Evolutionary conservation across 441 rosid genomes (phyloP).

Genomic region (Isatis lusitanica): DNA sequence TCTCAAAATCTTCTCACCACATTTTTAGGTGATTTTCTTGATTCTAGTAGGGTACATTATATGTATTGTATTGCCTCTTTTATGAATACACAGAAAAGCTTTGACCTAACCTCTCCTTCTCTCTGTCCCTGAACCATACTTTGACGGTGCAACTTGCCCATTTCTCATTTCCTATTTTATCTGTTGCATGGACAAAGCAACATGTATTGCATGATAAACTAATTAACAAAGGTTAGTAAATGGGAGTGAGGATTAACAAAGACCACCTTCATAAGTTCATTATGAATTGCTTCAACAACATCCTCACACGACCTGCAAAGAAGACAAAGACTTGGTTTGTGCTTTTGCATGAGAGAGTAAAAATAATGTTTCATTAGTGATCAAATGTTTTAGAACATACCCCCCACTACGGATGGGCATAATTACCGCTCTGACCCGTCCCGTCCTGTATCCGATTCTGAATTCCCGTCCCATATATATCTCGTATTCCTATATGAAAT

Average conservation of each 20-base stretch:
- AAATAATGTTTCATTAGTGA: background rate
- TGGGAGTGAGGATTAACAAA: background rate
- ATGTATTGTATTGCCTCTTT: no score
- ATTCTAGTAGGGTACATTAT: no score
- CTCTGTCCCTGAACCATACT: no score
- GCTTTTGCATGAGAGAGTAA: conserved; percentile 2
- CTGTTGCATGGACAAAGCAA: conserved; percentile 49
- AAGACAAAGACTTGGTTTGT: conserved; percentile 15
- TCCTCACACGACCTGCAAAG: conserved; percentile 86
- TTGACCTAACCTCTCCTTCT: no score
- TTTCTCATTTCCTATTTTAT: conserved; percentile 88
- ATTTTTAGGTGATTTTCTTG: no score
- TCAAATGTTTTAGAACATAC: conserved; percentile 46
- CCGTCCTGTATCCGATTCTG: no score
- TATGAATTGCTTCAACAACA: conserved; percentile 87
- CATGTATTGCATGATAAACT: background rate
- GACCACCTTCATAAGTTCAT: conserved; percentile 77
- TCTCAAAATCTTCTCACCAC: no score
- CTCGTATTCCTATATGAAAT: no score
- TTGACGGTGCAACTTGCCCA: conserved; percentile 85
- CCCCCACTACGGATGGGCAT: conserved; percentile 51
- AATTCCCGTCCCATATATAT: no score
- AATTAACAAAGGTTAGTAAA: background rate
- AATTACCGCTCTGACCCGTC: no score
- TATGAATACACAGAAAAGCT: no score